Conservation (phyloP, 345 rosid genomes). For the Nephelium lappaceum region DNA sequence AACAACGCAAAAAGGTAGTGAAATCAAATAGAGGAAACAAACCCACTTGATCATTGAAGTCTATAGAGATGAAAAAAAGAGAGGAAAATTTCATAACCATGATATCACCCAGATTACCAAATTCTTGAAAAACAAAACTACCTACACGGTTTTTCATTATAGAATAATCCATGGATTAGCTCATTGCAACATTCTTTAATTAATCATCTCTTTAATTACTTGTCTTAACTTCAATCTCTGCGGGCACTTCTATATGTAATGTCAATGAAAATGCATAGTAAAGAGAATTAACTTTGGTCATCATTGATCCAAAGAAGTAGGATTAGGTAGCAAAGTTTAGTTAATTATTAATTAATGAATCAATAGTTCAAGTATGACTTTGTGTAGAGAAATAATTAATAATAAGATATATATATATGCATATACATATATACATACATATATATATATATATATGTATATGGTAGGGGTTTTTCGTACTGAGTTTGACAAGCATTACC, state of each 20-base stretch:
- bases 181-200: background rate
- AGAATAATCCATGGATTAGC: background rate
- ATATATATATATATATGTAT: background rate
- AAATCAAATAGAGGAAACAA: background rate
- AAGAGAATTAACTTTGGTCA: background rate
- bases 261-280: background rate
- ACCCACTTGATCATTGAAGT: background rate
- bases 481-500: constrained; percentile 1
- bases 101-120: constrained; percentile 13
- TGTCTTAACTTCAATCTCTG: background rate
- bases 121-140: background rate
- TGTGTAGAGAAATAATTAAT: background rate
- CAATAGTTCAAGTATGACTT: background rate
- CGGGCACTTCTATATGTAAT: background rate
- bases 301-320: background rate
- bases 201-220: too few species aligned
- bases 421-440: background rate
- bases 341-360: background rate
- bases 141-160: background rate
- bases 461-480: background rate
- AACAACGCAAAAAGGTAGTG: background rate
- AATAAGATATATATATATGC: background rate
- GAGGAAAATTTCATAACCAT: background rate
- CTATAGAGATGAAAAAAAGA: background rate
- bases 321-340: constrained; percentile 9